Evolutionary conservation across 768 basidiomycete genomes (phyloP), one percentile per base, ranked within the genome.

Genomic region (Boletus barrowsii): DNA sequence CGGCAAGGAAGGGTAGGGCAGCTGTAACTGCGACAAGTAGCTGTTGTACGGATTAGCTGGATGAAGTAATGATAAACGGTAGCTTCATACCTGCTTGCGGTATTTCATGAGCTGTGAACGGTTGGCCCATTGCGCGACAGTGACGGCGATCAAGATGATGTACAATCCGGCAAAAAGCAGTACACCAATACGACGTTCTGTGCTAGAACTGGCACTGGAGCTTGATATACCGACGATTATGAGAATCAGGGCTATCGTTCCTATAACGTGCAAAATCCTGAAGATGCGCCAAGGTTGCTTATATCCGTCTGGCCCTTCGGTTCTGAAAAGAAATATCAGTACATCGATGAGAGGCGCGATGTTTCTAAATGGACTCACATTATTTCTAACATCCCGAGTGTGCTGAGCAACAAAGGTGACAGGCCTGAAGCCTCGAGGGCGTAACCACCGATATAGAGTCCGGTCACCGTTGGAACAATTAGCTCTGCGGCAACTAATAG

Each of bases 1-100:
- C 78, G 17, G 78, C 80, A 32, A 88, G 72, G 68, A 86, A 81
- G 5, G 84, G 84, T 14, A 88, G 70, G 10, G 82, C 83, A 44
- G 70, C 26, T 20, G 81, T 72, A 42, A 86, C 69, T 26, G 83
- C 84, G 29, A 62, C 58, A 39, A 88, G 76, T 14, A 89, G 74
- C 87, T 88, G 50, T 44, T 53, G 29, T 22, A 42, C 33, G 43
- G 40, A n/a, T 68, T 26, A 56, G 55, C 40, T 20, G 29, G 17
- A 52, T 35, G 50, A 49, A 48, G 18, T 36, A 45, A 56, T 13
- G 10, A 56, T 47, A 42, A 35, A 37, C 36, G 22, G 24, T 14
- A 15, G 30, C 55, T 64, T 78, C 83, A 53, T 62, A 65, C 69
- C 55, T 60, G 60, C 47, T 62, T 64, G 56, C 60, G 62, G 41